Evolutionary conservation across 352 stramenopile species (phyloP), one percentile per base, ranked within the genome.

Genomic region (Globisporangium takayamanum): DNA sequence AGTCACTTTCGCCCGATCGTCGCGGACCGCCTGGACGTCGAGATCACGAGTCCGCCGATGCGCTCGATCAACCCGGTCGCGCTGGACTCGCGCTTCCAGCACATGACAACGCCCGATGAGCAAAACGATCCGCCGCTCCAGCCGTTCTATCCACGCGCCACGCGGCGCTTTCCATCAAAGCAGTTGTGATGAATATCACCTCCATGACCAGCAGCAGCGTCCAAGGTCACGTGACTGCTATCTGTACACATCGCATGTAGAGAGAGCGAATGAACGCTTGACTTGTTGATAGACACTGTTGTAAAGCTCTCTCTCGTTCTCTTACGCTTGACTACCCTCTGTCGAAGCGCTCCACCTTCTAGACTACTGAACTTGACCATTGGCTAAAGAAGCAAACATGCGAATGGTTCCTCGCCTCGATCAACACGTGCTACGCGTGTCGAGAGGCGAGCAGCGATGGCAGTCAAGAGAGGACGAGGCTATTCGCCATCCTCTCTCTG

Each of bases 391-490:
- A 59, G 51, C 53, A 46, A 64, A 64, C 33, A 44, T 56, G 59
- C 59, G 59, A 59, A 64, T 60, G 59, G 53, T 55, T 64, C 52
- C 53, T 55, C 51, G 26, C 28, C 3, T 59, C 55, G 44, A 22
- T 44, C 33, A 11, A 22, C 44, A 45, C 26, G 26, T 20, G 44
- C 30, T 36, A 53, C 36, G 3, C 11, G 28, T 50, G 33, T 18
- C 15, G 16, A 30, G 33, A 37, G n/a, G 36, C 59, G 30, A 60
- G 59, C 53, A 60, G 59, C 46, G 37, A 64, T 45, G 59, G 59
- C 59, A 64, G 42, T 36, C 90, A 39, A 98, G 87, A 66, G 98
- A 98, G 75, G 98, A 85, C 60, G 88, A 97, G 88, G 53, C 98
- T 91, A 26, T 88, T 90, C 37, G 78, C 97, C 63, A 99, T 96